Percentiles rank a stretch among this genome's conserved stretches.
These are phyloP conservation scores for Cucurbita maxima DNA, from an alignment of 306 rosid species.

Conservation along the genomic window DNA sequence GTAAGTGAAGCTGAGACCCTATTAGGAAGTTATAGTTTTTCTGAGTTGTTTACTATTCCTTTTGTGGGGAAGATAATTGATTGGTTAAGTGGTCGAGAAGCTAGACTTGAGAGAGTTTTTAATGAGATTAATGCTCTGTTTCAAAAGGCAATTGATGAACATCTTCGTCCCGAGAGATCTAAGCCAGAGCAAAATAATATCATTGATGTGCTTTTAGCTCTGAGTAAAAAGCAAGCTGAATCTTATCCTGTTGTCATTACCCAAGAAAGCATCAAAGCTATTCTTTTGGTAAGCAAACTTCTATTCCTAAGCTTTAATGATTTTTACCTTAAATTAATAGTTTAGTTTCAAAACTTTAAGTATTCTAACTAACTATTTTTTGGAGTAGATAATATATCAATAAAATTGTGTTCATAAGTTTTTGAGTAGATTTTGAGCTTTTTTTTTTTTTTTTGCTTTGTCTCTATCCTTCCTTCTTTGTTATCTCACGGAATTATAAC, in stretches of 20 bases:
- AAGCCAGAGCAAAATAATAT: constrained; percentile 14
- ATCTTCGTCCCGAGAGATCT: not conserved
- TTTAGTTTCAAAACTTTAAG: not conserved
- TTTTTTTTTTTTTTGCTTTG: no score
- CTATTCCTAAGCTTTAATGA: no score
- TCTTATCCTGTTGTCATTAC: not conserved
- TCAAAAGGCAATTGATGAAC: constrained; percentile 24
- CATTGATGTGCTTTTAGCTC: constrained; percentile 11
- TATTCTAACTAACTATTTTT: no score
- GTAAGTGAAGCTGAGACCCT: constrained; percentile 20
- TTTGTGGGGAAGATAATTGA: constrained; percentile 37
- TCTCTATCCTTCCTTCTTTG: no score
- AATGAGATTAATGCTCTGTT: constrained; percentile 25
- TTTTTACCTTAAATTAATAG: no score
- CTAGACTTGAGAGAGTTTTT: constrained; percentile 17
- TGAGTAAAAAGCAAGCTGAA: not conserved
- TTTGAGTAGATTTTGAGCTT: no score
- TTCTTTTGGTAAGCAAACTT: constrained; percentile 18
- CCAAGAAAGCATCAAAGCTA: constrained; percentile 21
- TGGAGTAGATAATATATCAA: no score
- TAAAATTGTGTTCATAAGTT: no score
- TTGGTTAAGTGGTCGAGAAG: constrained; percentile 12
- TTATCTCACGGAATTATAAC: no score
- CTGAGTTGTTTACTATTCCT: constrained; percentile 19
- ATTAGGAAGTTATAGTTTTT: constrained; percentile 14